Evolutionary conservation across 495 filamentous ascomycete species (phyloP).

Genomic region (Aspergillus olivimuriae): DNA sequence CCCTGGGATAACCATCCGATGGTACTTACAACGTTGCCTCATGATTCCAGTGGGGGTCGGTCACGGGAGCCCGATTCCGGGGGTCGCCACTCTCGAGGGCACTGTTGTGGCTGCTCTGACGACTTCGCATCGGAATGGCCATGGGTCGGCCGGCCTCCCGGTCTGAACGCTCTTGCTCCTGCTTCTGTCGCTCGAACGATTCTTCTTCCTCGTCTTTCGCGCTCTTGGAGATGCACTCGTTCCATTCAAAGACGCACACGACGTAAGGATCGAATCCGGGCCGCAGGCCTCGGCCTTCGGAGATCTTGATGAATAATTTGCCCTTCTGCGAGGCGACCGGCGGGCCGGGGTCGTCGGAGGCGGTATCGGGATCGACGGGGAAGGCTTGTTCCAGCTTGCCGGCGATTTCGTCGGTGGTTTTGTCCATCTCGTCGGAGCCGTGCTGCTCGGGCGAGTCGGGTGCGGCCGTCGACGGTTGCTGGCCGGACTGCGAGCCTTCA

Average conservation of each 20-base stretch:
- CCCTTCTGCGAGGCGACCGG: conserved; percentile 75
- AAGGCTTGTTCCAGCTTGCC: conserved; percentile 42
- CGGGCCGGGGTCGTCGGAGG: conserved; percentile 37
- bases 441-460: conserved; percentile 20
- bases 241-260: conserved; percentile 93
- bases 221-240: conserved; percentile 88
- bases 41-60: conserved; percentile 91
- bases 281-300: conserved; percentile 73
- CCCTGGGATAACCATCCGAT: too few species aligned
- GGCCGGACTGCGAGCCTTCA: conserved; percentile 39
- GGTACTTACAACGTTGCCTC: conserved; percentile 90
- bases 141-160: conserved; percentile 76
- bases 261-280: conserved; percentile 87
- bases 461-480: conserved; percentile 27
- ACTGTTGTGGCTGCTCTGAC: conserved; percentile 92
- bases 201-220: conserved; percentile 54
- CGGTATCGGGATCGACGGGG: conserved; percentile 26
- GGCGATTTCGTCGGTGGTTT: conserved; percentile 32
- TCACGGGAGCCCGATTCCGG: conserved; percentile 61
- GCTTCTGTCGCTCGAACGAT: conserved; percentile 26
- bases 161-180: conserved; percentile 52
- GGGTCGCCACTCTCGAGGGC: conserved; percentile 62
- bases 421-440: conserved; percentile 21
- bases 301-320: conserved; percentile 82
- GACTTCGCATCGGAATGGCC: conserved; percentile 92